Conservation (phyloP, 345 rosid genomes). For the Mercurialis annua region DNA sequence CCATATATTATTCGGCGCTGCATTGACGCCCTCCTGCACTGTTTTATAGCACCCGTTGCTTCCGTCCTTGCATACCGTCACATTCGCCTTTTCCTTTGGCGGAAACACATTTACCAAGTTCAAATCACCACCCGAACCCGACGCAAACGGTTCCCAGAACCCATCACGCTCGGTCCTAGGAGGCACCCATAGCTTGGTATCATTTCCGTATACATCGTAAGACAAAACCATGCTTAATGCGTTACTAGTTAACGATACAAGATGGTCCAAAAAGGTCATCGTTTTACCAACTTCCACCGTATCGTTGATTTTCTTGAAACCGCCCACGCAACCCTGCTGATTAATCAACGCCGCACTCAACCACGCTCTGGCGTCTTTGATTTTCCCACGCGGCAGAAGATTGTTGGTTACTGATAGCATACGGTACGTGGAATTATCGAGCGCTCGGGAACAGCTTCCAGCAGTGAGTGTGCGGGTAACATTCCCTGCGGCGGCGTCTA, state of each 20-base stretch:
- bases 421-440: conserved; percentile 53
- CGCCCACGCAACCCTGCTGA: conserved; percentile 76
- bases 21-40: conserved; percentile 79
- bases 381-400: conserved; percentile 39
- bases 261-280: conserved; percentile 54
- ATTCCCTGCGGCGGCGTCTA: conserved; percentile 49
- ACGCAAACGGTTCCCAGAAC: conserved; percentile 21
- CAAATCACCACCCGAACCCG: conserved; percentile 5
- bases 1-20: conserved; percentile 53
- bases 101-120: conserved; percentile 41
- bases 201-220: conserved; percentile 51
- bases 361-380: conserved; percentile 79
- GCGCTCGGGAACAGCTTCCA: conserved; percentile 48
- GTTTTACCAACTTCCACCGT: conserved; percentile 43
- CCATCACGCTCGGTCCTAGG: conserved; percentile 83
- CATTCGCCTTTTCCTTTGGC: conserved; percentile 43
- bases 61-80: conserved; percentile 60
- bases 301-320: conserved; percentile 63
- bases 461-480: conserved; percentile 59
- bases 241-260: conserved; percentile 55
- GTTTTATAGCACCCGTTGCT: conserved; percentile 40
- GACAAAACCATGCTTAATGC: conserved; percentile 67
- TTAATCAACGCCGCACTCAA: conserved; percentile 68
- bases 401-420: conserved; percentile 36
- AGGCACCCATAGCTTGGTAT: conserved; percentile 44